phyloP scores from a whole-genome alignment of 2,329 filamentous ascomycete species.

The Graphium sp. region DNA sequence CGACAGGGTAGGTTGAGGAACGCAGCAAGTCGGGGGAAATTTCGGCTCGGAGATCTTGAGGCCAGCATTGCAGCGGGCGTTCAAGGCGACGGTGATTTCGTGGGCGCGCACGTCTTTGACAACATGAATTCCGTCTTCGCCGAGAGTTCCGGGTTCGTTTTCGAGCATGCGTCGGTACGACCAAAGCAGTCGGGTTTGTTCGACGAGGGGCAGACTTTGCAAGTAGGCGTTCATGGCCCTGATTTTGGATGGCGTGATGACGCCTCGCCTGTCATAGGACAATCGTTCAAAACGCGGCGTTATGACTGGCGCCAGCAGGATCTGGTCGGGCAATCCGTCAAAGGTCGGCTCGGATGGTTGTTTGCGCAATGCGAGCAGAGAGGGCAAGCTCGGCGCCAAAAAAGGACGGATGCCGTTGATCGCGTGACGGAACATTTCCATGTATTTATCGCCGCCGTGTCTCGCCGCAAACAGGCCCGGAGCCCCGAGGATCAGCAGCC shows the following conservation, averaged over 20 bases:
- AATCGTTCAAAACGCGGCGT: conserved; percentile 24
- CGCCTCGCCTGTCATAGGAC: conserved; percentile 18
- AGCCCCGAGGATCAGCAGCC: conserved; percentile 32
- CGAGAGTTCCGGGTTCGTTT: conserved; percentile 13
- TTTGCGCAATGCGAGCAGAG: background rate
- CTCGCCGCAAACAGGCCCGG: conserved; percentile 37
- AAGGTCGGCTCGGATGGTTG: conserved; percentile 4
- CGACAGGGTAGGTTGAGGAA: conserved; percentile 4
- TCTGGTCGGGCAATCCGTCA: conserved; percentile 8
- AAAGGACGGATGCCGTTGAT: conserved; percentile 25
- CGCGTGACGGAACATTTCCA: conserved; percentile 24
- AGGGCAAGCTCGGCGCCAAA: conserved; percentile 9
- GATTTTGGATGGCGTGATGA: conserved; percentile 29
- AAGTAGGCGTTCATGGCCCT: conserved; percentile 35
- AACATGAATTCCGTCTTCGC: conserved; percentile 27
- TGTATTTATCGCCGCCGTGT: conserved; percentile 25
- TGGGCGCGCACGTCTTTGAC: conserved; percentile 19
- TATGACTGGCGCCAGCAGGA: conserved; percentile 23
- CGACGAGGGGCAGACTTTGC: conserved; percentile 19
- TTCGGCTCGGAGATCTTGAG: conserved; percentile 5
- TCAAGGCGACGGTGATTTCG: conserved; percentile 32
- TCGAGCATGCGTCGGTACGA: conserved; percentile 30
- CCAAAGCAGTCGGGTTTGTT: conserved; percentile 27
- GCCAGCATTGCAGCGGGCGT: conserved; percentile 31
- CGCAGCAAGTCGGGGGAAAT: conserved; percentile 3